Evolutionary conservation across 228 moss, liverwort and hornwort genomes (phyloP).

Genomic region (Sphagnum fallax): DNA sequence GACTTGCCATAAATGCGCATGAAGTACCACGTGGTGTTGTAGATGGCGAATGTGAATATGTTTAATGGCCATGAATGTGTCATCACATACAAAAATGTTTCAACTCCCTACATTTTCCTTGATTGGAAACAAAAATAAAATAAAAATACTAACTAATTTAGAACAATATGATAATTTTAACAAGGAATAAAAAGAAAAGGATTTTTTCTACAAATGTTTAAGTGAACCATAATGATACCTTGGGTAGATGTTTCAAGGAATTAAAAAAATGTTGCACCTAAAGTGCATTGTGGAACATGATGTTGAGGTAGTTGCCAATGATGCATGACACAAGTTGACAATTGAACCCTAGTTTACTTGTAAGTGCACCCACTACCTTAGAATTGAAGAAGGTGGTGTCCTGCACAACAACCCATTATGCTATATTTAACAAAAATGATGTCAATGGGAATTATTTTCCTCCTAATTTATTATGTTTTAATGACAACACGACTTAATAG

Average conservation of each 20-base stretch:
- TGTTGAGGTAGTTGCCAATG: conserved; percentile 51
- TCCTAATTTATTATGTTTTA: too few species aligned
- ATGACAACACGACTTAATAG: too few species aligned
- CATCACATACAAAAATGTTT: conserved; percentile 79
- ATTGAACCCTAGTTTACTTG: conserved; percentile 45
- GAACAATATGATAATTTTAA: too few species aligned
- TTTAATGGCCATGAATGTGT: conserved; percentile 89
- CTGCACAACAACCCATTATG: conserved; percentile 3
- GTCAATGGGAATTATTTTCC: too few species aligned
- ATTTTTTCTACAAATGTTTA: too few species aligned
- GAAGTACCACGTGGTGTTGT: conserved; percentile 71
- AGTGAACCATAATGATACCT: too few species aligned
- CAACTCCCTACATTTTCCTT: conserved; percentile 44
- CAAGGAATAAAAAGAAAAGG: too few species aligned
- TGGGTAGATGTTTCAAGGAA: too few species aligned
- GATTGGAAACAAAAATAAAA: not conserved
- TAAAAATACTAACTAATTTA: not conserved
- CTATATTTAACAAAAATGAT: too few species aligned
- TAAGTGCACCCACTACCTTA: conserved; percentile 38
- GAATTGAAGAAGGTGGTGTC: conserved; percentile 49
- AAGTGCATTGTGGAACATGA: conserved; percentile 46
- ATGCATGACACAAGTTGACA: conserved; percentile 53
- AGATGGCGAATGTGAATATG: conserved; percentile 73
- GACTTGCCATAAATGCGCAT: conserved; percentile 87
- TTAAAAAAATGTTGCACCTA: conserved; percentile 8